phyloP scores from a whole-genome alignment of 371 early-diverging fungal genomes.

The Mortierella sp. region DNA sequence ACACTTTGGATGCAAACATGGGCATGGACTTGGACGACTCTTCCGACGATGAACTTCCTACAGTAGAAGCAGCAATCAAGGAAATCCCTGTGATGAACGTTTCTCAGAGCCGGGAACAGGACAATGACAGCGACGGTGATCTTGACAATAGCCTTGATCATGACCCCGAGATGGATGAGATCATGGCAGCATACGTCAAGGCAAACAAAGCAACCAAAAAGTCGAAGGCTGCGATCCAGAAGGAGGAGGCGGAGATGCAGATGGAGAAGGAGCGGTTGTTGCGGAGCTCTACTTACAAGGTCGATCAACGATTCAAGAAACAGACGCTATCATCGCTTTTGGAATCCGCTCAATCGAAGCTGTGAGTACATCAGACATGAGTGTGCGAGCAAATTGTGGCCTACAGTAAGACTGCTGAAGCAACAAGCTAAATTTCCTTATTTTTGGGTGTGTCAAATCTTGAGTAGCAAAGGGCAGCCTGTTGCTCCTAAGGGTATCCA shows the following conservation, averaged over 20 bases:
- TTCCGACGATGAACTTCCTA: background rate
- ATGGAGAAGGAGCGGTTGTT: constrained; percentile 21
- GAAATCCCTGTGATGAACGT: background rate
- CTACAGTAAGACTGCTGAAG: no score
- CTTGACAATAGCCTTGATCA: background rate
- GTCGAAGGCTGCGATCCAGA: constrained; percentile 17
- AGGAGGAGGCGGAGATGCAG: constrained; percentile 21
- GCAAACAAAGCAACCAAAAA: background rate
- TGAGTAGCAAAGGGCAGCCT: background rate
- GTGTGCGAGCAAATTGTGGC: no score
- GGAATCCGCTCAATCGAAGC: constrained; percentile 19
- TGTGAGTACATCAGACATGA: constrained; percentile 15
- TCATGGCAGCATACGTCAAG: background rate
- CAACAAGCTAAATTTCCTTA: background rate
- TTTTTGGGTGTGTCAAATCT: background rate
- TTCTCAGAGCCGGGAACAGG: background rate
- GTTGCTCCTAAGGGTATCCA: background rate
- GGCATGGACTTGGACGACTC: constrained; percentile 13
- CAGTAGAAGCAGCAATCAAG: background rate
- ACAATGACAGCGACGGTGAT: background rate
- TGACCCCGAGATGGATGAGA: constrained; percentile 5
- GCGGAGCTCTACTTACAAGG: constrained; percentile 14
- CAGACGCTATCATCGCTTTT: constrained; percentile 23
- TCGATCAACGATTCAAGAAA: constrained; percentile 26
- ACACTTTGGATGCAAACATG: constrained; percentile 9